Evolutionary conservation across 116 monocot genomes (phyloP).

Genomic region (Zostera marina): DNA sequence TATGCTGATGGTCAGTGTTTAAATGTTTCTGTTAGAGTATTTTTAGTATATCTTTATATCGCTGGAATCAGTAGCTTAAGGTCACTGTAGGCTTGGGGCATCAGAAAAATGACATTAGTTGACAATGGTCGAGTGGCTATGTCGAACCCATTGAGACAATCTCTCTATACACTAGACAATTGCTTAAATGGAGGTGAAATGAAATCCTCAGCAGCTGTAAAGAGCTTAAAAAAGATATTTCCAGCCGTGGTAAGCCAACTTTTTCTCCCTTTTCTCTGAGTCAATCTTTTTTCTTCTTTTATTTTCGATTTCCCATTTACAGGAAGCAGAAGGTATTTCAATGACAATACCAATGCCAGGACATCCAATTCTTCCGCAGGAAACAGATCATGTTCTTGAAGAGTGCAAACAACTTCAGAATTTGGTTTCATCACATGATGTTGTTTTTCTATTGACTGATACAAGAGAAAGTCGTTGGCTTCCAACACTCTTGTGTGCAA

Average conservation of each 20-base stretch:
- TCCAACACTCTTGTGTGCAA: constrained; percentile 78
- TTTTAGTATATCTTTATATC: background rate
- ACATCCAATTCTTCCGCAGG: constrained; percentile 58
- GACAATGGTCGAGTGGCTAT: constrained; percentile 73
- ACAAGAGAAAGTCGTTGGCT: constrained; percentile 98
- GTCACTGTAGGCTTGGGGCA: constrained; percentile 71
- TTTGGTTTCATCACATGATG: constrained; percentile 81
- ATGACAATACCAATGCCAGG: constrained; percentile 95
- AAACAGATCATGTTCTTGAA: constrained; percentile 44
- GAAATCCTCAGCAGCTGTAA: constrained; percentile 69
- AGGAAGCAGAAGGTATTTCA: constrained; percentile 72
- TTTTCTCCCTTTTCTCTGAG: background rate
- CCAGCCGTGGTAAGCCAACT: constrained; percentile 47
- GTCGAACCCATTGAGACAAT: constrained; percentile 91
- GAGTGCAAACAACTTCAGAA: constrained; percentile 48
- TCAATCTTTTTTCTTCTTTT: background rate
- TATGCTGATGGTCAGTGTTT: constrained; percentile 70
- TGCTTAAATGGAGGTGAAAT: constrained; percentile 69
- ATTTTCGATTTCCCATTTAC: constrained; percentile 2
- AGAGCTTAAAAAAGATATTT: constrained; percentile 50
- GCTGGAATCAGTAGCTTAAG: background rate
- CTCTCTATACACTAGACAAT: constrained; percentile 75
- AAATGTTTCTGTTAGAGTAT: background rate
- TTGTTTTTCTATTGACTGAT: constrained; percentile 75
- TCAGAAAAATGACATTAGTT: constrained; percentile 78